Base-by-base conservation (phyloP, 441 rosid species). In the Euphorbia neoarborescens region DNA sequence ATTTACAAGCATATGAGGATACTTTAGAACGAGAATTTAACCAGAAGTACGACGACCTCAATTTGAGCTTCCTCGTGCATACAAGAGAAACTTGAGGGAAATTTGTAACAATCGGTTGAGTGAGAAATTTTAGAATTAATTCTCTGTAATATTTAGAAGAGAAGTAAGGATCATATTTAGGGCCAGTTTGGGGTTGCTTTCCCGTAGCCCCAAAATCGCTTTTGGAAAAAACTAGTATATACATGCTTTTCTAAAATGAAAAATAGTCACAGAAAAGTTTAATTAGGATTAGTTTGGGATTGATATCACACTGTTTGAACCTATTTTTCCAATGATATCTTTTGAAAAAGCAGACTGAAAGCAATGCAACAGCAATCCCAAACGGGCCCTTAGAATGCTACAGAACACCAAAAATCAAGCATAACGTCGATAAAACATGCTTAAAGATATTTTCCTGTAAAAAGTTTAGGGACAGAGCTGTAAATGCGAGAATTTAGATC, bases 31-130 rank as follows among this genome's bases (percentile, higher is more conserved):
- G 4, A 34, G 22, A 46, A 46, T 62, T 7, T 6, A 22, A 60
- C 15, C 50, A 73, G 24, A 34, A 6, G 42, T 51, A 1, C 4
- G 13, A 40, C 50, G 63, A 37, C 28, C 64, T 54, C 3, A 34
- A 66, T 32, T 25, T 10, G 17, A 48, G 51, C 53, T 48, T 56
- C 48, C 37, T 9, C 12, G 22, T 48, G 59, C 51, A 66, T 35
- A n/a, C 13, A 24, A 32, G 87, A 84, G 79, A 82, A 51, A 53
- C 35, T 51, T 58, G 28, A 67, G 44, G 37, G n/a, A n/a, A n/a
- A 57, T 57, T 13, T 4, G 27, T 32, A 22, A 35, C 37, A 25
- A 32, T 51, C 25, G 34, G 24, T 63, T 19, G 20, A 37, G 38
- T 48, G 60, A 44, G 8, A 15, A 65, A 44, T 4, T 9, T 65